Base-by-base conservation (phyloP, 2,329 filamentous ascomycete genomes). In the Hyphodiscus sp. region DNA sequence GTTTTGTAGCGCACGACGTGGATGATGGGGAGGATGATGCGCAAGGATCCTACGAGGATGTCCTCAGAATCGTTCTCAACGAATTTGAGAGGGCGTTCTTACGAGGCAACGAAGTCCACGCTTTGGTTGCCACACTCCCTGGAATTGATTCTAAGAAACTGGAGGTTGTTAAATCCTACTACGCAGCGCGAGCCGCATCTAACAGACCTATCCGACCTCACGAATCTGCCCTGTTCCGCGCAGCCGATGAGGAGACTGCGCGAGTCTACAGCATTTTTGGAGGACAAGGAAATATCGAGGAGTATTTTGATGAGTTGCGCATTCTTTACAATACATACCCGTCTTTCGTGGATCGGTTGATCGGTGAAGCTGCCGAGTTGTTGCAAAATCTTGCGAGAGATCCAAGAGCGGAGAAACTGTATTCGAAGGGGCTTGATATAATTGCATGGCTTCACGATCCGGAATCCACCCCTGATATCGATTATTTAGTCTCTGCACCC, bases 211-310 rank as follows among this genome's bases (percentile, higher is more conserved):
- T 96, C 69, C 91, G 91, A 74, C 82, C 89, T 26, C 92, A 99
- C 70, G 89, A 96, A 69, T 97, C 95, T 42, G 95, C 94, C 38
- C 80, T 99, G 46, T 82, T 96, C 68, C 83, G 94, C 62, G 92
- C 94, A 49, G 90, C 90, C 10, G 85, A 87, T 46, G 91, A 96
- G 58, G 86, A 83, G 58, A 84, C 85, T 52, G 91, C 91, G 51
- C 86, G 83, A 64, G 82, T 99, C 56, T 99, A 96, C 76, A 91
- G 86, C 61, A 91, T 99, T 58, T 96, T 97, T 63, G 94, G 94
- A 56, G 94, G 94, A 7, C 94, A 99, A 71, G 94, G 94, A 64
- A 99, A 99, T 72, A 97, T 99, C 60, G 92, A 99, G 73, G 95
- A 99, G 74, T 99, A 99, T 74, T 99, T 99, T 67, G 92, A 99